Evolutionary conservation across 768 basidiomycete genomes (phyloP).

Genomic region (Mycena albidolilacea): DNA sequence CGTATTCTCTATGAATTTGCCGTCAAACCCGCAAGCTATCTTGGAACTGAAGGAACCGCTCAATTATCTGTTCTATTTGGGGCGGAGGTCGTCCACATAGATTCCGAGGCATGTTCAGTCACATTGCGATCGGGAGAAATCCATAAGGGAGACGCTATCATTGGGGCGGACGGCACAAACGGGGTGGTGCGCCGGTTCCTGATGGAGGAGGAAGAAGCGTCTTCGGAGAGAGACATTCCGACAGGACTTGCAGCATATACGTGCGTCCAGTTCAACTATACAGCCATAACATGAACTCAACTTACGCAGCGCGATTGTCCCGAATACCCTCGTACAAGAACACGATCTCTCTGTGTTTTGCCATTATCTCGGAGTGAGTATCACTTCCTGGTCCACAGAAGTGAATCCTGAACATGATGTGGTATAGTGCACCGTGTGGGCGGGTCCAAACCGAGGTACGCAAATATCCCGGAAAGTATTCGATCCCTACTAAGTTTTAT

Average conservation of each 20-base stretch:
- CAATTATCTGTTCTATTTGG: slow-evolving; percentile 2
- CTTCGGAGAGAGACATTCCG: not conserved
- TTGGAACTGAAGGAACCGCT: not conserved
- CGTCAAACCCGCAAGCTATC: not conserved
- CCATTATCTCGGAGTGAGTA: not conserved
- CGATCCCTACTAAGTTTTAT: not conserved
- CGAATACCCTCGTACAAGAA: not conserved
- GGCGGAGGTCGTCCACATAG: slow-evolving; percentile 24
- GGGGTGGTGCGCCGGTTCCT: slow-evolving; percentile 19
- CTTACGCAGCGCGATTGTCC: slow-evolving; percentile 1
- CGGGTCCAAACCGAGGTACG: slow-evolving; percentile 4
- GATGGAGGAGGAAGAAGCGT: slow-evolving; percentile 11
- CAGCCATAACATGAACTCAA: not conserved
- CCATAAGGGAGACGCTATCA: slow-evolving; percentile 14
- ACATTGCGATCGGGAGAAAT: slow-evolving; percentile 16
- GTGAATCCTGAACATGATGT: not conserved
- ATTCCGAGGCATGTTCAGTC: slow-evolving; percentile 18
- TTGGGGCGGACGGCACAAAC: slow-evolving; percentile 27
- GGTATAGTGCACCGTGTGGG: slow-evolving; percentile 1
- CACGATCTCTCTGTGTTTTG: slow-evolving; percentile 1
- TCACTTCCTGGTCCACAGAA: not conserved
- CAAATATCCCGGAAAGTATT: not conserved
- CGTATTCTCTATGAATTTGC: slow-evolving; percentile 13
- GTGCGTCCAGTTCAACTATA: not conserved
- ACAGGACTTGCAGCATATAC: slow-evolving; percentile 7